These are phyloP conservation scores for Hyphopichia homilentoma DNA, from an alignment of 805 yeast species.

Conservation along the genomic window DNA sequence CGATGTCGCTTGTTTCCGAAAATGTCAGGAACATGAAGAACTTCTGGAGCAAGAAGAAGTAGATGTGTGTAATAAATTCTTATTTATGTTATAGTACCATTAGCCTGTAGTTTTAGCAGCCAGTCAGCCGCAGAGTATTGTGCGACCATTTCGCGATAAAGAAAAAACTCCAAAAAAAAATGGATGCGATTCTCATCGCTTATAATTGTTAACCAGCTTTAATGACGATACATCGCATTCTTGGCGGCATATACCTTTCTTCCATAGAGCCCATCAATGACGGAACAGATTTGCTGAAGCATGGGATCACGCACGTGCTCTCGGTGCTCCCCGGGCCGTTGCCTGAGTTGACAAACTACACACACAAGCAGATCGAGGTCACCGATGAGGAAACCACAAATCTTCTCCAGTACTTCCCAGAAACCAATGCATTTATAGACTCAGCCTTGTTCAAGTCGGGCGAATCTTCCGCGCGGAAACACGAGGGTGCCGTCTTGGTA, in stretches of 20 bases:
- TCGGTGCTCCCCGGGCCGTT: slow-evolving; percentile 65
- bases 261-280: slow-evolving; percentile 63
- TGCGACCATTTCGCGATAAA: no score
- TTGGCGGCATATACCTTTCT: slow-evolving; percentile 79
- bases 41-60: slow-evolving; percentile 7
- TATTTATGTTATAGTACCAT: no score
- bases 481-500: slow-evolving; percentile 43
- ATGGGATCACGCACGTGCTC: slow-evolving; percentile 66
- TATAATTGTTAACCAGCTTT: no score
- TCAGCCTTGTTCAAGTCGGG: slow-evolving; percentile 43
- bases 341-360: slow-evolving; percentile 51
- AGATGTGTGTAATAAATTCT: no score
- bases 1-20: slow-evolving; percentile 32
- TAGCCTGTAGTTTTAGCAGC: no score
- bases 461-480: slow-evolving; percentile 9
- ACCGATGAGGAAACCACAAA: slow-evolving; percentile 72
- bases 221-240: slow-evolving; percentile 57
- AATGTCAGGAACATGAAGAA: slow-evolving; percentile 30
- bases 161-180: no score
- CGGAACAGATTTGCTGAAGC: slow-evolving; percentile 46
- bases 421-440: slow-evolving; percentile 64
- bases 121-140: no score
- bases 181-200: slow-evolving; percentile 1
- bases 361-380: slow-evolving; percentile 57
- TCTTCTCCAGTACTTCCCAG: slow-evolving; percentile 58